These are phyloP conservation scores for Cladosporium sp. DNA, from an alignment of 2,329 filamentous ascomycete species.

Conservation along the genomic window DNA sequence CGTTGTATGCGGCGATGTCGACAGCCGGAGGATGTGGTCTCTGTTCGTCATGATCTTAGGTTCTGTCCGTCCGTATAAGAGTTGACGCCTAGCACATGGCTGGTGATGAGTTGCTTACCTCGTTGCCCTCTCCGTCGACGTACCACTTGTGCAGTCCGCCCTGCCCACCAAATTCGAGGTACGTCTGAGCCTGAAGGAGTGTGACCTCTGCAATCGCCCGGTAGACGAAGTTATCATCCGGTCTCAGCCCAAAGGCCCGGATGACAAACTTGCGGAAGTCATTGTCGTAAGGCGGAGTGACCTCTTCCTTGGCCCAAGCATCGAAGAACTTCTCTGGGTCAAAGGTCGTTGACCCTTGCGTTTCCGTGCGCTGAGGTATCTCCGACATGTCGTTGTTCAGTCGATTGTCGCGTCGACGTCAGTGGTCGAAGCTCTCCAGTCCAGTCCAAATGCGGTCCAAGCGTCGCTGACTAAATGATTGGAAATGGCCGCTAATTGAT, in stretches of 20 bases:
- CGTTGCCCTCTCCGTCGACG: conserved; percentile 34
- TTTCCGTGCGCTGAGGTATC: conserved; percentile 29
- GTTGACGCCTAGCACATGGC: conserved; percentile 11
- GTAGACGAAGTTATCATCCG: conserved; percentile 45
- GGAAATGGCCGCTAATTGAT: neutral
- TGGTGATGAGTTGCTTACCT: conserved; percentile 25
- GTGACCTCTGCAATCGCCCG: conserved; percentile 47
- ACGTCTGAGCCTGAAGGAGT: conserved; percentile 44
- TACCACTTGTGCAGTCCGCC: conserved; percentile 49
- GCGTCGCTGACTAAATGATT: conserved; percentile 5
- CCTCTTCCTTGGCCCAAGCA: conserved; percentile 36
- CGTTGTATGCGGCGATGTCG: conserved; percentile 61
- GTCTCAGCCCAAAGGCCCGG: conserved; percentile 42
- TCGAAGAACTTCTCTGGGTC: conserved; percentile 41
- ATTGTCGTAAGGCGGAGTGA: conserved; percentile 34
- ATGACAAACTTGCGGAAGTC: conserved; percentile 43
- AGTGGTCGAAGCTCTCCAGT: neutral
- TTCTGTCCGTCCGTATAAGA: conserved; percentile 7
- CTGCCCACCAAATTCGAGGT: conserved; percentile 41
- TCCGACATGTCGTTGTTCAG: conserved; percentile 19
- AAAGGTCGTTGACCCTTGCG: conserved; percentile 39
- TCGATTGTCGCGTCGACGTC: neutral
- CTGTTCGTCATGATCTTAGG: conserved; percentile 19
- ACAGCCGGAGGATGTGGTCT: conserved; percentile 43
- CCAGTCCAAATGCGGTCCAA: neutral